These are phyloP conservation scores for Cercophora sp. DNA, from an alignment of 495 filamentous ascomycete genomes.

Conservation along the genomic window DNA sequence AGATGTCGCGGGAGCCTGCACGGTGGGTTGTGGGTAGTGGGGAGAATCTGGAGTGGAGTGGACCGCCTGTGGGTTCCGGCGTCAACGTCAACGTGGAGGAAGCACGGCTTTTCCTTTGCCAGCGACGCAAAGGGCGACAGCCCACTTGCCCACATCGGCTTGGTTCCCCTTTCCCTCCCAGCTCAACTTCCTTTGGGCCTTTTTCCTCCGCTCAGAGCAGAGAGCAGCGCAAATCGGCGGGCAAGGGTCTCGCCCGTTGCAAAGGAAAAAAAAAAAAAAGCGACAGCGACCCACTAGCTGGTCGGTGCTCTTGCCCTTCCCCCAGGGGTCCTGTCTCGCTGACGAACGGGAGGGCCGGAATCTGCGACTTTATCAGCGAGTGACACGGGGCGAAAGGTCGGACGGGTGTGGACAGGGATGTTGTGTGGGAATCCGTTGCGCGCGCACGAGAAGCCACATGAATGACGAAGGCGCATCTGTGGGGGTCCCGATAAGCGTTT, in stretches of 20 bases:
- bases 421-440: constrained; percentile 15
- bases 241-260: constrained; percentile 7
- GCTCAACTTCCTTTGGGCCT: not conserved
- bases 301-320: constrained; percentile 14
- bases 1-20: constrained; percentile 17
- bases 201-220: constrained; percentile 1
- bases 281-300: not conserved
- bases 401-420: constrained; percentile 24
- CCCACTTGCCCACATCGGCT: not conserved
- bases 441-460: constrained; percentile 27
- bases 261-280: too few relatives aligned
- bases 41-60: not conserved
- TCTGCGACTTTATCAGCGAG: constrained; percentile 28
- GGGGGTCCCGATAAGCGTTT: constrained; percentile 35
- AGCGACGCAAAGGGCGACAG: not conserved
- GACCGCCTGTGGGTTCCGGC: constrained; percentile 3
- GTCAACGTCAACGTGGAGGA: constrained; percentile 6
- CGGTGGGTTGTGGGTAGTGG: constrained; percentile 5
- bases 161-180: not conserved
- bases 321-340: constrained; percentile 1
- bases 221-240: not conserved
- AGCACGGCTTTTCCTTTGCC: constrained; percentile 10
- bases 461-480: constrained; percentile 21
- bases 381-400: constrained; percentile 20
- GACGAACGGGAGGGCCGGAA: constrained; percentile 18